Percentiles rank a stretch among this genome's conserved stretches.
Conservation (phyloP, 2,329 filamentous ascomycete species). For the Ophiobolus disseminans region DNA sequence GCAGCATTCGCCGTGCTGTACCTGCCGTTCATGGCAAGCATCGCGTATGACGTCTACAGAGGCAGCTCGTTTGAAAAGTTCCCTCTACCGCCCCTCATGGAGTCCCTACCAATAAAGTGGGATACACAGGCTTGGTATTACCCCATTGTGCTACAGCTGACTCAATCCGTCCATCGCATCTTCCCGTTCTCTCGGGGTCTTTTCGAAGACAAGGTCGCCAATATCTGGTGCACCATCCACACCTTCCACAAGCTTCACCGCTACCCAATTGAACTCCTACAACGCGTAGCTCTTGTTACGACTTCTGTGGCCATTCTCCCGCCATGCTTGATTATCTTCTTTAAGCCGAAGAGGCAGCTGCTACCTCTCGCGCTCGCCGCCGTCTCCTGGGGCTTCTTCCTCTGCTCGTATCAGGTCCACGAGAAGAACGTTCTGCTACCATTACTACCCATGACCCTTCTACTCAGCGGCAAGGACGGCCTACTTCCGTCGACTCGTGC, state of each 20-base stretch:
- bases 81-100: slow-evolving; percentile 67
- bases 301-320: slow-evolving; percentile 80
- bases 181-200: slow-evolving; percentile 96
- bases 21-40: slow-evolving; percentile 75
- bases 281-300: slow-evolving; percentile 74
- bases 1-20: slow-evolving; percentile 77
- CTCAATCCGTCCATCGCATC: slow-evolving; percentile 87
- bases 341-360: slow-evolving; percentile 77
- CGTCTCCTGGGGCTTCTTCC: slow-evolving; percentile 94
- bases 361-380: slow-evolving; percentile 81
- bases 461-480: slow-evolving; percentile 80
- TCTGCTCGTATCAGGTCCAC: slow-evolving; percentile 97
- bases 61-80: slow-evolving; percentile 67
- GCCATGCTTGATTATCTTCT: slow-evolving; percentile 79
- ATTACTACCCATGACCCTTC: slow-evolving; percentile 88
- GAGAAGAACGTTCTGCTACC: slow-evolving; percentile 96
- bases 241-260: slow-evolving; percentile 84
- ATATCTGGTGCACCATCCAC: slow-evolving; percentile 95
- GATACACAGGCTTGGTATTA: slow-evolving; percentile 74
- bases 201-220: slow-evolving; percentile 98
- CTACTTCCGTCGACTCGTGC: slow-evolving; percentile 77
- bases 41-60: slow-evolving; percentile 71
- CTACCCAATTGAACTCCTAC: slow-evolving; percentile 74
- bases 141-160: slow-evolving; percentile 76
- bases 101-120: slow-evolving; percentile 63